A percentile compares a stretch with the other conserved stretches of the same genome.
Conservation (phyloP, 2,329 filamentous ascomycete genomes). For the Claviceps fusiformis region DNA sequence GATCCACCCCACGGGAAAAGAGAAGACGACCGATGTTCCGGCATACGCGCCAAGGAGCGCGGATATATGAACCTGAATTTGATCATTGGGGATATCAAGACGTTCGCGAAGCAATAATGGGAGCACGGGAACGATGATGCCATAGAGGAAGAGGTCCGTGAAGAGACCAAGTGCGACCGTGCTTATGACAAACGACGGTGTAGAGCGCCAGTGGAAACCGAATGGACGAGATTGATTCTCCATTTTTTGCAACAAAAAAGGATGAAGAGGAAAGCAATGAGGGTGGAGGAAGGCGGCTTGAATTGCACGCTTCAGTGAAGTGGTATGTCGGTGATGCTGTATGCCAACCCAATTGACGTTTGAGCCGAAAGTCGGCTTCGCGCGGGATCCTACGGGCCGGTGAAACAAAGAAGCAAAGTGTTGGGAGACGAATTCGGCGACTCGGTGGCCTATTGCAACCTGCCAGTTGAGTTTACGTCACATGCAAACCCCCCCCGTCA, state of each 20-base stretch:
- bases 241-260: background rate
- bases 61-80: background rate
- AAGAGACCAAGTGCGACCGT: slow-evolving; percentile 5
- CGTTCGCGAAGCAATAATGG: slow-evolving; percentile 5
- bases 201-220: background rate
- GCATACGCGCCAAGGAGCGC: background rate
- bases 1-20: background rate
- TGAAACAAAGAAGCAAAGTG: too few species aligned
- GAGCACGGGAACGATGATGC: slow-evolving; percentile 6
- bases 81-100: background rate
- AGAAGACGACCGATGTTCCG: background rate
- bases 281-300: too few species aligned
- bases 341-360: too few species aligned
- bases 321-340: too few species aligned
- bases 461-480: too few species aligned
- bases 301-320: too few species aligned
- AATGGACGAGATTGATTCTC: background rate
- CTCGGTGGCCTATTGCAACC: too few species aligned
- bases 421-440: too few species aligned
- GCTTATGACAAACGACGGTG: background rate
- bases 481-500: too few species aligned
- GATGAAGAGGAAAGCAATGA: too few species aligned
- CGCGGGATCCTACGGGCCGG: too few species aligned
- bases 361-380: too few species aligned
- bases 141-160: slow-evolving; percentile 6